These are phyloP conservation scores for Yamadazyma oceani DNA, from an alignment of 1,139 yeast genomes.

Conservation along the genomic window DNA sequence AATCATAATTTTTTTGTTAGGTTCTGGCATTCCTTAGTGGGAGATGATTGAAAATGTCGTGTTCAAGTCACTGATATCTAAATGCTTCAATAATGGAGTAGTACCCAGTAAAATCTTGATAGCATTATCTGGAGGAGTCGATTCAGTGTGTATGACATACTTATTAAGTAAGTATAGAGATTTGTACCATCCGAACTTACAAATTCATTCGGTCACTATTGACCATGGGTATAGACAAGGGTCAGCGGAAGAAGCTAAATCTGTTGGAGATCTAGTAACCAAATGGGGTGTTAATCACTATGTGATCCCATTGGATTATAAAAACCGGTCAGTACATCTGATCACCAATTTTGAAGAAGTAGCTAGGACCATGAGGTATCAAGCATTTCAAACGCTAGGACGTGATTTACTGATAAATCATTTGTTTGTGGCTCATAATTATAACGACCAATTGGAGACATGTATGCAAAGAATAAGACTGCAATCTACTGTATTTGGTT, in stretches of 20 bases:
- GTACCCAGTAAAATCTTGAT: slow-evolving; percentile 21
- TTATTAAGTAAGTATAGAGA: slow-evolving; percentile 35
- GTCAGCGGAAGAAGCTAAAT: slow-evolving; percentile 48
- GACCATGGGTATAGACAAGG: slow-evolving; percentile 55
- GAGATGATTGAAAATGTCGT: slow-evolving; percentile 1
- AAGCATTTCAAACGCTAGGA: slow-evolving; percentile 39
- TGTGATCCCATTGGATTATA: slow-evolving; percentile 36
- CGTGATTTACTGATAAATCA: slow-evolving; percentile 23
- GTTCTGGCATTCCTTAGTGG: not conserved
- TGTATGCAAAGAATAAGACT: slow-evolving; percentile 53
- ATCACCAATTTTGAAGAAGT: slow-evolving; percentile 52
- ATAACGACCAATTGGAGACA: slow-evolving; percentile 74
- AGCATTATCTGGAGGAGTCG: slow-evolving; percentile 82
- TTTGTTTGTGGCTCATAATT: slow-evolving; percentile 64
- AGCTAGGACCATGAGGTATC: slow-evolving; percentile 57
- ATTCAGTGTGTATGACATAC: slow-evolving; percentile 67
- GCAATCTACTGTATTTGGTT: slow-evolving; percentile 61
- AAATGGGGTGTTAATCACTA: slow-evolving; percentile 43
- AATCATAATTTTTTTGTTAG: not conserved
- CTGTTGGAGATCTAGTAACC: slow-evolving; percentile 34
- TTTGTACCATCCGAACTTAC: slow-evolving; percentile 21
- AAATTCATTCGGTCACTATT: slow-evolving; percentile 53
- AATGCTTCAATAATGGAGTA: slow-evolving; percentile 11
- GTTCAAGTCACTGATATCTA: slow-evolving; percentile 15
- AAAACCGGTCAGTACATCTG: slow-evolving; percentile 17